Conservation (phyloP, 2,329 filamentous ascomycete genomes). For the Diaporthe aspalathi region DNA sequence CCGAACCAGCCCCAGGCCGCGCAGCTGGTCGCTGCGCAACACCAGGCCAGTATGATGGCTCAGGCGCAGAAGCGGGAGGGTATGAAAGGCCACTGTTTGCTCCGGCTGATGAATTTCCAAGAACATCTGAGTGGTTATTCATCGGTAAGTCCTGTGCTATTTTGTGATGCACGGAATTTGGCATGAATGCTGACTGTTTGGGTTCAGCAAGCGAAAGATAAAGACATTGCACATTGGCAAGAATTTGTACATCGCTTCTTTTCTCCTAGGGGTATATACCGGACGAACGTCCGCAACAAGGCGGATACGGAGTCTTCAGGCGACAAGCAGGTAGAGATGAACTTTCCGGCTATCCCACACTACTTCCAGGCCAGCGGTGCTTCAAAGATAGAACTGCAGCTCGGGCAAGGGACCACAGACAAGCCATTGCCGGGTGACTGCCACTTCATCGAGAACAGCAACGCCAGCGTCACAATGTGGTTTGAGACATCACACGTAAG, state of each 20-base stretch:
- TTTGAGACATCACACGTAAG: slow-evolving; percentile 86
- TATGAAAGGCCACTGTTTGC: slow-evolving; percentile 67
- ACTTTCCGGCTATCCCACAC: slow-evolving; percentile 81
- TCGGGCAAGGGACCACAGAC: slow-evolving; percentile 74
- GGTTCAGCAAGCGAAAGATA: slow-evolving; percentile 65
- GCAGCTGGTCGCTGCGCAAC: slow-evolving; percentile 49
- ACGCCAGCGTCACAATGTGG: slow-evolving; percentile 88
- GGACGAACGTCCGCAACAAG: slow-evolving; percentile 49
- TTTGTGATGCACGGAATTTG: not conserved
- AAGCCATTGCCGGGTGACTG: slow-evolving; percentile 70
- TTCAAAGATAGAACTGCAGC: slow-evolving; percentile 84
- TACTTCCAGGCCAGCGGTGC: slow-evolving; percentile 93
- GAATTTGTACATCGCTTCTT: slow-evolving; percentile 86
- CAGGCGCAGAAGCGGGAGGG: slow-evolving; percentile 62
- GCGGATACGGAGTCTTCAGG: slow-evolving; percentile 31
- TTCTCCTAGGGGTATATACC: slow-evolving; percentile 79
- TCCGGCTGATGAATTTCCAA: slow-evolving; percentile 72
- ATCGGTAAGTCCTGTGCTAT: slow-evolving; percentile 54
- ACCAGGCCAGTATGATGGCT: slow-evolving; percentile 48
- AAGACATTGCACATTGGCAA: slow-evolving; percentile 80
- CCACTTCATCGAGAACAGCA: slow-evolving; percentile 79
- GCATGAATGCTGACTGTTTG: not conserved
- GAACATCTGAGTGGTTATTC: slow-evolving; percentile 69
- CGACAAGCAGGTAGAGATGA: slow-evolving; percentile 88
- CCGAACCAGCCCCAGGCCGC: slow-evolving; percentile 55